A percentile compares a stretch with the other conserved stretches of the same genome.
These are phyloP conservation scores for Gaeumannomyces sp. DNA, from an alignment of 2,329 filamentous ascomycete genomes.

Conservation along the genomic window DNA sequence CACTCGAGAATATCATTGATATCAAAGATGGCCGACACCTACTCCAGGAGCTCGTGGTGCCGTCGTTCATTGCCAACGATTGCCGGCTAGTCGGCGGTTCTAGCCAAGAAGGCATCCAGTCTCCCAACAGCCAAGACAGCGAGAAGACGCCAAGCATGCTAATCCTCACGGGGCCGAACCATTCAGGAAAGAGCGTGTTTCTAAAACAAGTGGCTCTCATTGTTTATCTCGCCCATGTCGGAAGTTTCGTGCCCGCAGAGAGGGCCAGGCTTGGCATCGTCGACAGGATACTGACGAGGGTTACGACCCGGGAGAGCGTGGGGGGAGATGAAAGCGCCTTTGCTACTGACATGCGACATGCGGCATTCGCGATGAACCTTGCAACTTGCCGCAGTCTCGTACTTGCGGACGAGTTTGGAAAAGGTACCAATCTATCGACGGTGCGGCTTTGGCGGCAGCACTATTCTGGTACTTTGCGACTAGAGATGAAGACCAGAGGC, in stretches of 20 bases:
- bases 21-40: slow-evolving; percentile 80
- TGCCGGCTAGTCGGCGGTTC: slow-evolving; percentile 60
- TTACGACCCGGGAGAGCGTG: slow-evolving; percentile 65
- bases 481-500: slow-evolving; percentile 34
- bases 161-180: slow-evolving; percentile 87
- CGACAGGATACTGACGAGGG: slow-evolving; percentile 84
- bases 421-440: slow-evolving; percentile 55
- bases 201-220: slow-evolving; percentile 89
- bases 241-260: slow-evolving; percentile 82
- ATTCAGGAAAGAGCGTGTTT: slow-evolving; percentile 94
- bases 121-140: slow-evolving; percentile 1
- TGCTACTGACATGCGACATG: slow-evolving; percentile 78
- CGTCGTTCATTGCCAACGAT: slow-evolving; percentile 78
- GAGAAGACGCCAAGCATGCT: slow-evolving; percentile 56
- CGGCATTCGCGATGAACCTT: slow-evolving; percentile 67
- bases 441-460: slow-evolving; percentile 51
- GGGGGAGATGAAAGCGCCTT: slow-evolving; percentile 56
- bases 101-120: slow-evolving; percentile 21
- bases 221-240: slow-evolving; percentile 86
- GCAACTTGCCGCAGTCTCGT: slow-evolving; percentile 72
- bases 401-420: slow-evolving; percentile 87
- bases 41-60: slow-evolving; percentile 76
- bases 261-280: slow-evolving; percentile 75
- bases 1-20: slow-evolving; percentile 59
- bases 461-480: slow-evolving; percentile 50